Base-by-base conservation (phyloP, 768 basidiomycete genomes). In the Tubosaeta sp. region DNA sequence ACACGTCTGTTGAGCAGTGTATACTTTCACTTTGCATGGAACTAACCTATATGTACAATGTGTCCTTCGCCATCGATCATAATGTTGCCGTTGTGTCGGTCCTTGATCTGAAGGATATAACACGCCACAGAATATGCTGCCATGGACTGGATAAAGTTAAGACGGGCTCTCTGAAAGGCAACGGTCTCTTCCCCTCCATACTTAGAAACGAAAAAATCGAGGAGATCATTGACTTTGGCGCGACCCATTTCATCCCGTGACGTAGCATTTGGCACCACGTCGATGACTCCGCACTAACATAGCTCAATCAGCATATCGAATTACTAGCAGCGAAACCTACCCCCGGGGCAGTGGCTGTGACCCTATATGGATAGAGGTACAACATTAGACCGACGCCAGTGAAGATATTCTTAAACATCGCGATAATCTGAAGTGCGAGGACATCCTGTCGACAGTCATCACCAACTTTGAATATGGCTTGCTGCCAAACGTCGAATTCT, bases 321-420 rank as follows among this genome's bases (percentile, higher is more conserved):
- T 46, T 32, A 35, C 31, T 51, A 16, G 52, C 13, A 25, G 48
- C 5, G 31, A 25, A 41, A 51, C 89, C 63, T 62, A 97, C 95
- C 11, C 95, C 97, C 10, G 97, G 93, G 12, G 84, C 94, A 7
- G 97, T 98, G 1, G 97, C 95, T 10, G 94, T 97, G 14, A 99
- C 97, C 39, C 95, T 83, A 63, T 99, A 99, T 0, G 97, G 97
- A 69, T 84, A 95, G 35, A 99, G 79, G 64, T 98, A 97, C 17
- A 97, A 73, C 3, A 85, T 88, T 50, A 99, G 74, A 1, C 97
- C 97, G 53, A 95, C 80, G 55, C 82, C 81, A 12, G 80, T 88
- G 73, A 95, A 99, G 52, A 97, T 87, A 68, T 97, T 97, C 72
- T 98, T 98, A 81, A 98, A 97, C 94, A 98, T 98, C 6, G 97